phyloP scores from a whole-genome alignment of 495 filamentous ascomycete species.

The Penicillium alfredii region DNA sequence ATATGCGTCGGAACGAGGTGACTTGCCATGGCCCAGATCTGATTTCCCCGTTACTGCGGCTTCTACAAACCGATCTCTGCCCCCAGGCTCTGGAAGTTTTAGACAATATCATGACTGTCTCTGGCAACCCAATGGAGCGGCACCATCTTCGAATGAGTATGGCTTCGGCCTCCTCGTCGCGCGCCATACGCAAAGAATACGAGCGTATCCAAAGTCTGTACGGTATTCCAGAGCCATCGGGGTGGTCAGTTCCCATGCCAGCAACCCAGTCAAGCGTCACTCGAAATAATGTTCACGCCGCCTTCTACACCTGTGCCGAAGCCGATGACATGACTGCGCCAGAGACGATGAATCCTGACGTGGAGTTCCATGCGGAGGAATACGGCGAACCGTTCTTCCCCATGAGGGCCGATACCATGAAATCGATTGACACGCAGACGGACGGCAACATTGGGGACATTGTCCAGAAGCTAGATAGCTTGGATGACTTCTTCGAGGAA shows the following conservation, averaged over 20 bases:
- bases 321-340: constrained; percentile 52
- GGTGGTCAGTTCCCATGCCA: constrained; percentile 94
- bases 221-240: constrained; percentile 90
- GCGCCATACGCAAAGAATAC: constrained; percentile 84
- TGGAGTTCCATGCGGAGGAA: constrained; percentile 89
- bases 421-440: constrained; percentile 78
- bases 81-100: constrained; percentile 85
- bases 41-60: constrained; percentile 83
- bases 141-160: constrained; percentile 97
- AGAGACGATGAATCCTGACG: constrained; percentile 69
- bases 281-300: constrained; percentile 87
- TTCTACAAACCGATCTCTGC: constrained; percentile 90
- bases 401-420: constrained; percentile 80
- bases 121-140: constrained; percentile 84
- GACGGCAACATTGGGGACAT: constrained; percentile 76
- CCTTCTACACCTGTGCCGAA: constrained; percentile 81
- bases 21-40: constrained; percentile 88
- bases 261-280: constrained; percentile 80
- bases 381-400: constrained; percentile 76
- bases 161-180: constrained; percentile 68
- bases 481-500: constrained; percentile 93
- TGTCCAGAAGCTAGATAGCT: constrained; percentile 80
- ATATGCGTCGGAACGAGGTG: constrained; percentile 89
- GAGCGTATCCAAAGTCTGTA: constrained; percentile 91
- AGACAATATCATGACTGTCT: constrained; percentile 91